phyloP scores from a whole-genome alignment of 306 rosid genomes.

The Carpinus viminea region DNA sequence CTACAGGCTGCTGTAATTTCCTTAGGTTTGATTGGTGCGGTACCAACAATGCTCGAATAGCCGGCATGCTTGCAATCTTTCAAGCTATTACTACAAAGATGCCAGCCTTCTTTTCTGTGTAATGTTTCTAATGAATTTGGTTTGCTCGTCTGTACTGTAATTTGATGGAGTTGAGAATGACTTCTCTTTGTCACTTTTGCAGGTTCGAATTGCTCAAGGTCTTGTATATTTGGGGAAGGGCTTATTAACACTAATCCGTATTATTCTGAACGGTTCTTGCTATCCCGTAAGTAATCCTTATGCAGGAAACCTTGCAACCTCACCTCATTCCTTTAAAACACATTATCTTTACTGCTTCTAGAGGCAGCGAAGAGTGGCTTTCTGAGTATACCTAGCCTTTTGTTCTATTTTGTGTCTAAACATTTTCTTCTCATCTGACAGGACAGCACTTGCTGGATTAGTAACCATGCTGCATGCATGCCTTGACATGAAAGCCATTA shows the following conservation, averaged over 20 bases:
- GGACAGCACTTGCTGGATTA: conserved; percentile 94
- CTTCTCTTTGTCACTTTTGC: conserved; percentile 30
- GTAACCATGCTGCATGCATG: conserved; percentile 87
- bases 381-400: not conserved
- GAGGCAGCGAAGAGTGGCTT: conserved; percentile 1
- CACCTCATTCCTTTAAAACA: not conserved
- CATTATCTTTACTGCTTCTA: not conserved
- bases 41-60: conserved; percentile 96
- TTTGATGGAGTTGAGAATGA: conserved; percentile 18
- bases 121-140: conserved; percentile 33
- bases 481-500: conserved; percentile 89
- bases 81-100: conserved; percentile 97
- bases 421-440: conserved; percentile 28
- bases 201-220: conserved; percentile 99
- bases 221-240: conserved; percentile 99
- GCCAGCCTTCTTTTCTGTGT: conserved; percentile 96
- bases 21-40: conserved; percentile 90
- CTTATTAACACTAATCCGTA: conserved; percentile 85
- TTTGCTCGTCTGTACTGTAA: conserved; percentile 8
- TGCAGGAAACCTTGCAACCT: conserved; percentile 1
- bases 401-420: conserved; percentile 15
- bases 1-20: conserved; percentile 95
- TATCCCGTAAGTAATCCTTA: conserved; percentile 71
- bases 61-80: conserved; percentile 98
- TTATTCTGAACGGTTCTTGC: conserved; percentile 92